phyloP scores from a whole-genome alignment of 2,329 filamentous ascomycete species.

The Pseudogymnoascus sp. region DNA sequence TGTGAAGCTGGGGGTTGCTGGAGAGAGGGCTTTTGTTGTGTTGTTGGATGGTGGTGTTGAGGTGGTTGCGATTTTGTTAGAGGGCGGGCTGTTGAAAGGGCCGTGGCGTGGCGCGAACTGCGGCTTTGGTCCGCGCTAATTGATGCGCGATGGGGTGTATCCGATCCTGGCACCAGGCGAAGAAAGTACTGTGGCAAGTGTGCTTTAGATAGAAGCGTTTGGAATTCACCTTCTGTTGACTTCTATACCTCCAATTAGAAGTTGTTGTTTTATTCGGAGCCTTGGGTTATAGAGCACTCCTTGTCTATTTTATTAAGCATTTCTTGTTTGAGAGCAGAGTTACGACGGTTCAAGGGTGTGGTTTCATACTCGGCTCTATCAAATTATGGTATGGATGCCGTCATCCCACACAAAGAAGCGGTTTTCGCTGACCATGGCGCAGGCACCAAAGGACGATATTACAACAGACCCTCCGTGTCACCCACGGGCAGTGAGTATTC shows the following conservation, averaged over 20 bases:
- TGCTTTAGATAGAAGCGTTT: background rate
- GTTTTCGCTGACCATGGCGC: background rate
- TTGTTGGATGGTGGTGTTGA: background rate
- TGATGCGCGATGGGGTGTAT: background rate
- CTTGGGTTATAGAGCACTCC: background rate
- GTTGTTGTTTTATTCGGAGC: background rate
- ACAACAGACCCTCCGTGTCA: constrained; percentile 74
- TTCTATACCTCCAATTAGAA: background rate
- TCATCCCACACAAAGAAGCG: background rate
- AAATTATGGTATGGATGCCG: background rate
- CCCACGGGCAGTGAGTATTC: constrained; percentile 61
- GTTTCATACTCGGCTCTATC: background rate
- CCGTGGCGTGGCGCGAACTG: background rate
- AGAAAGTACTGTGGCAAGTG: background rate
- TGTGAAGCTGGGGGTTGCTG: background rate
- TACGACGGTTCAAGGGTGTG: background rate
- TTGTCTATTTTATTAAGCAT: background rate
- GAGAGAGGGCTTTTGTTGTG: background rate
- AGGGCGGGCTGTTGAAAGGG: background rate
- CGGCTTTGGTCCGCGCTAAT: constrained; percentile 3
- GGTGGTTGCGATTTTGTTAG: background rate
- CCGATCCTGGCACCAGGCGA: background rate
- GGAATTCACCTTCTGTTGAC: background rate
- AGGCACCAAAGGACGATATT: constrained; percentile 59
- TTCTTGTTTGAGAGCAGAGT: background rate